Evolutionary conservation across 2,329 filamentous ascomycete genomes (phyloP), one percentile per base, ranked within the genome.

Genomic region (Diaporthe helianthi): DNA sequence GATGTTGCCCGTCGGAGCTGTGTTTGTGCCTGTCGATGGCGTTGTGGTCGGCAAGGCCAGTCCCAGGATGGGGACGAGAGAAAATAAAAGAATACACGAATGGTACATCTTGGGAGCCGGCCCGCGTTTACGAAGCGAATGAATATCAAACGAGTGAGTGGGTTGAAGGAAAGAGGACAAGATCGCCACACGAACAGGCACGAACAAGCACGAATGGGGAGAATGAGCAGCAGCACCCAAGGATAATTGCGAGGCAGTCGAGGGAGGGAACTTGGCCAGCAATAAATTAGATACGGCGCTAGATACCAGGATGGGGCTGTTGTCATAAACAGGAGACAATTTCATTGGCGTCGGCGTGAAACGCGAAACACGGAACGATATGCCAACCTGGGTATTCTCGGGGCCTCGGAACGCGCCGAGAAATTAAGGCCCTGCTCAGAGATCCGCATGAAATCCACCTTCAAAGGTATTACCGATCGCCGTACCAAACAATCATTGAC

Each of bases 91-190:
- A 47, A 71, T 49, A 47, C 69, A 52, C 24, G 61, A 69, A 31
- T 49, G 54, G 26, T 69, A 66, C 69, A 71, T 71, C 19, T 63
- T 71, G 66, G 67, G 61, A 55, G 53, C 69, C 69, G 54, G 69
- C 69, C 69, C 69, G 58, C 49, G 55, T 68, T 26, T 41, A 19
- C 38, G 65, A 68, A 70, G 49, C 58, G 65, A 70, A 41, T 58
- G 69, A 68, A 58, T 70, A 17, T 38, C 36, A 12, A 12, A 15
- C 15, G 13, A 33, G 9, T 47, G 49, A 68, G 69, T 70, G 69
- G 69, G 55, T 70, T 64, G 55, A 67, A 58, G 49, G 53, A 70
- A 47, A 65, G 65, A 68, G 47, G 29, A 66, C 51, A n/a, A 36
- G 69, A 70, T 70, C 65, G 69, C 63, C 65, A 63, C 38, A 47